phyloP scores from a whole-genome alignment of 352 stramenopile species.

The Pythium pectinolyticum region DNA sequence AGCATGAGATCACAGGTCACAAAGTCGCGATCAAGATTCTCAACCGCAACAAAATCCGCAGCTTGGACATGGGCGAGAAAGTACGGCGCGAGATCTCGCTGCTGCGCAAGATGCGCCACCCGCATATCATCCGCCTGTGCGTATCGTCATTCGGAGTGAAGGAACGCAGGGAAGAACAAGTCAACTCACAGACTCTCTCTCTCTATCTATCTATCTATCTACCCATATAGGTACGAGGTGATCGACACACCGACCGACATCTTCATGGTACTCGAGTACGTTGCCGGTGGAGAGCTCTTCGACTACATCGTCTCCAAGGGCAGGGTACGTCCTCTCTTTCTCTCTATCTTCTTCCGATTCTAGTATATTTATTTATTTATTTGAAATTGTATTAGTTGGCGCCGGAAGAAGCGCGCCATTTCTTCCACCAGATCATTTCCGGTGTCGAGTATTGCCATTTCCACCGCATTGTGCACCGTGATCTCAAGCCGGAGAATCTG shows the following conservation, averaged over 20 bases:
- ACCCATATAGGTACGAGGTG: slow-evolving; percentile 90
- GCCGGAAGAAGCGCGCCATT: slow-evolving; percentile 97
- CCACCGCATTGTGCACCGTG: slow-evolving; percentile 98
- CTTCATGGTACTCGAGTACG: slow-evolving; percentile 94
- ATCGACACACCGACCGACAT: slow-evolving; percentile 99
- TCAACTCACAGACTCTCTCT: too few relatives aligned
- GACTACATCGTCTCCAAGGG: slow-evolving; percentile 99
- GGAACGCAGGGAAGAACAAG: too few relatives aligned
- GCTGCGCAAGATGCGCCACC: slow-evolving; percentile 97
- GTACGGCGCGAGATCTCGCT: slow-evolving; percentile 99
- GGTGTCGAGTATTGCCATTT: slow-evolving; percentile 99
- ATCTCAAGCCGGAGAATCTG: slow-evolving; percentile 98
- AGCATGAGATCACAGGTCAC: slow-evolving; percentile 97
- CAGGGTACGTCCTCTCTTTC: slow-evolving; percentile 42
- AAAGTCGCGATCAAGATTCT: slow-evolving; percentile 99
- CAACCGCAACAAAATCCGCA: slow-evolving; percentile 98
- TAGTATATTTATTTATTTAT: neutral
- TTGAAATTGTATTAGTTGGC: slow-evolving; percentile 68
- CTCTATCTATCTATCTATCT: too few relatives aligned
- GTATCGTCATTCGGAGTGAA: too few relatives aligned
- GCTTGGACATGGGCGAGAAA: slow-evolving; percentile 99
- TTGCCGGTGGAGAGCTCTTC: slow-evolving; percentile 94
- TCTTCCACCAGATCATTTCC: slow-evolving; percentile 99
- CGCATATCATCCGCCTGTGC: slow-evolving; percentile 99
- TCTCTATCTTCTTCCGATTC: neutral